phyloP scores from a whole-genome alignment of 805 yeast species.

The Candida maesae region DNA sequence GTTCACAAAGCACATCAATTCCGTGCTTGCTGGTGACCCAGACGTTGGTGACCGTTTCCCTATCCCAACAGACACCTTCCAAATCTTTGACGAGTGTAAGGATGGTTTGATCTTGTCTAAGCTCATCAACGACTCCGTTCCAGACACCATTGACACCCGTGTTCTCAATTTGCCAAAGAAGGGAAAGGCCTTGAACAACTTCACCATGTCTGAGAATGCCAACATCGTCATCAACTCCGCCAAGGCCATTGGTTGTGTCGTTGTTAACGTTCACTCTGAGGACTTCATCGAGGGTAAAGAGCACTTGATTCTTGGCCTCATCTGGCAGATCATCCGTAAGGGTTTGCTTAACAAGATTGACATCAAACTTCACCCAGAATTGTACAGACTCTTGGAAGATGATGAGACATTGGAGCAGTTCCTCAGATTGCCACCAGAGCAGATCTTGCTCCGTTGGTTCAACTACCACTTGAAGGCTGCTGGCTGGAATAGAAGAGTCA shows the following conservation, averaged over 20 bases:
- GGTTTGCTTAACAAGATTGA: conserved; percentile 94
- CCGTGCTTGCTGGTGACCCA: conserved; percentile 83
- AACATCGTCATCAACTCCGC: conserved; percentile 98
- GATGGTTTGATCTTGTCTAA: conserved; percentile 93
- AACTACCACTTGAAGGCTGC: conserved; percentile 95
- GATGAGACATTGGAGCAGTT: conserved; percentile 98
- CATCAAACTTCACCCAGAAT: conserved; percentile 93
- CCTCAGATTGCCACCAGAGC: conserved; percentile 95
- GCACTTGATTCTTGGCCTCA: conserved; percentile 84
- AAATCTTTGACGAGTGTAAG: conserved; percentile 92
- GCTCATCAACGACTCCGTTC: conserved; percentile 95
- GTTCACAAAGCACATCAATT: conserved; percentile 93
- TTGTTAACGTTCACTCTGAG: conserved; percentile 95
- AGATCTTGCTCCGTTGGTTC: conserved; percentile 94
- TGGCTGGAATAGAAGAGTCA: conserved; percentile 78
- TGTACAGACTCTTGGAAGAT: conserved; percentile 89
- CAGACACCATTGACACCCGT: conserved; percentile 97
- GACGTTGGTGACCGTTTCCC: conserved; percentile 85
- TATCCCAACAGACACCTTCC: conserved; percentile 89
- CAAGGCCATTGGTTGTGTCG: conserved; percentile 97
- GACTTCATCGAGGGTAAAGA: conserved; percentile 93
- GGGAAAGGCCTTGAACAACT: conserved; percentile 80
- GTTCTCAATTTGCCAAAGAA: conserved; percentile 85
- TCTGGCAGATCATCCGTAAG: conserved; percentile 97
- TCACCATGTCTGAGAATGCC: conserved; percentile 95